Conservation (phyloP, 2,329 filamentous ascomycete species). For the Mycosphaerella arachidis region DNA sequence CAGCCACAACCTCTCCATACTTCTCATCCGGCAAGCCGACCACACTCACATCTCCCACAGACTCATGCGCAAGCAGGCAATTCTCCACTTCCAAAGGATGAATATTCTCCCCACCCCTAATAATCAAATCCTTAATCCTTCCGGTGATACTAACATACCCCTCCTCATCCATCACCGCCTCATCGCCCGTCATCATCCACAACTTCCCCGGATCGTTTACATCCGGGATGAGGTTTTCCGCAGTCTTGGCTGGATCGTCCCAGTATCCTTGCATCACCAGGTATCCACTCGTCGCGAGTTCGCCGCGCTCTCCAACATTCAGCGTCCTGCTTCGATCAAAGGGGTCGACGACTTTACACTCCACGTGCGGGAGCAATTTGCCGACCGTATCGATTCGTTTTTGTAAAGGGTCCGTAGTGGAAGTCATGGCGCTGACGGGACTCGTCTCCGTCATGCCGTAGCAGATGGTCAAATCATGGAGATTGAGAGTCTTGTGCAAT, state of each 20-base stretch:
- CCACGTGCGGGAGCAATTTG: conserved; percentile 75
- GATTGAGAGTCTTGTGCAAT: conserved; percentile 67
- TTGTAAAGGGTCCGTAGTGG: conserved; percentile 66
- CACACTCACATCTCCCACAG: conserved; percentile 71
- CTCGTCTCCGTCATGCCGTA: conserved; percentile 95
- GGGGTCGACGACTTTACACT: conserved; percentile 70
- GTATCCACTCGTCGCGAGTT: conserved; percentile 80
- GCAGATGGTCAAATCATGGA: conserved; percentile 83
- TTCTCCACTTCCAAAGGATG: conserved; percentile 92
- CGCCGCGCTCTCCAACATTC: conserved; percentile 64
- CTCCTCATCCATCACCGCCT: conserved; percentile 75
- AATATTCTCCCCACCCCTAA: conserved; percentile 91
- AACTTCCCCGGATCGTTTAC: conserved; percentile 53
- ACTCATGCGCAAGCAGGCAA: conserved; percentile 68
- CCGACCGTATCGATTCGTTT: conserved; percentile 75
- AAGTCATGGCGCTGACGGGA: conserved; percentile 73
- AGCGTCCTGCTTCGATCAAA: conserved; percentile 56
- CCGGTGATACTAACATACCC: conserved; percentile 88
- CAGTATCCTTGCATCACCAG: conserved; percentile 89
- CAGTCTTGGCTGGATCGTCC: conserved; percentile 65
- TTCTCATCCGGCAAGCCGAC: conserved; percentile 76
- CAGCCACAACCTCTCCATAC: conserved; percentile 82
- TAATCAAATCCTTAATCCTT: conserved; percentile 91
- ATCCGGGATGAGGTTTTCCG: conserved; percentile 60
- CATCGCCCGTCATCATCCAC: conserved; percentile 93